Base-by-base conservation (phyloP, 2,329 filamentous ascomycete species). In the Fusarium nematophilum region DNA sequence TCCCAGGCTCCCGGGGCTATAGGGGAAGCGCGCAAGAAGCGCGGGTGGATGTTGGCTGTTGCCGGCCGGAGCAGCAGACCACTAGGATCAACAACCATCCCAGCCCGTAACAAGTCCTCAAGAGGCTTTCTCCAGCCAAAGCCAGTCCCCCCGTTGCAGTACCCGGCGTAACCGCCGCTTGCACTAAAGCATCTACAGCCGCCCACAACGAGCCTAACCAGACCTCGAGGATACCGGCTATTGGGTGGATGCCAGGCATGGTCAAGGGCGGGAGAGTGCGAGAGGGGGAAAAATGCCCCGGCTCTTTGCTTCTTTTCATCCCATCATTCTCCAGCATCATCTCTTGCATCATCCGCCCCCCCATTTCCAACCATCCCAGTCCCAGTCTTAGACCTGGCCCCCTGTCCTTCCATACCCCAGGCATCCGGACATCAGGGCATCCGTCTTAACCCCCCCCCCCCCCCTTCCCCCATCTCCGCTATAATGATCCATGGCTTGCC, bases 321-420 rank as follows among this genome's bases (percentile, higher is more conserved):
- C 62, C 57, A 65, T 65, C 60, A 57, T 57, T 48, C 47, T 64
- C 49, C 55, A 57, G 50, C 40, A 53, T 50, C 55, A 48, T 65
- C 56, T 66, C 66, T 66, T 63, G 57, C 63, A 69, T 67, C 56
- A 63, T 58, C 37, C 53, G 46, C 45, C 49, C 46, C 53, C 42
- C 43, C 47, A 45, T 58, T 47, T 27, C 26, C 25, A 44, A 43
- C 33, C 39, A 56, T 47, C 57, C 42, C 33, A 46, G 51, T 52
- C 60, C 51, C 39, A 42, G 57, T 44, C 38, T 48, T 62, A 51
- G 37, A 39, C 30, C 47, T 63, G 56, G 51, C 38, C 58, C 58
- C 57, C 52, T 52, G 53, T 49, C 47, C 15, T 53, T 42, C 21
- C 26, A 38, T 53, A 64, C 57, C 63, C 64, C 61, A 45, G 58